Evolutionary conservation across 345 rosid genomes (phyloP).

Genomic region (Eucalyptus cladocalyx): DNA sequence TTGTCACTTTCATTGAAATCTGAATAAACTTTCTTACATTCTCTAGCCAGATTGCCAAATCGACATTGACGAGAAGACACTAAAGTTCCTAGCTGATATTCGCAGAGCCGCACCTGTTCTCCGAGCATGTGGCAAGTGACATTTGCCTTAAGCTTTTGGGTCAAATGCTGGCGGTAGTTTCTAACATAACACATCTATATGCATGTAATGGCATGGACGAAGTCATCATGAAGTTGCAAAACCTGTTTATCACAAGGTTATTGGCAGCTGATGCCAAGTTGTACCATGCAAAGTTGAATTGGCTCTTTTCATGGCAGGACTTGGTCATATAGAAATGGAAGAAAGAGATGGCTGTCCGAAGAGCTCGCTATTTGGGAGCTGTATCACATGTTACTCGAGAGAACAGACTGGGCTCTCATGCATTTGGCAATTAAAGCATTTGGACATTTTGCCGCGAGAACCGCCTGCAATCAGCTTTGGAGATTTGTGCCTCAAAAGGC

Average conservation of each 20-base stretch:
- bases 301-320: slow-evolving; percentile 65
- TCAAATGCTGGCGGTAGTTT: slow-evolving; percentile 35
- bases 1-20: background rate
- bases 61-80: slow-evolving; percentile 56
- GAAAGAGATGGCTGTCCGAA: slow-evolving; percentile 54
- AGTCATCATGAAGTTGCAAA: slow-evolving; percentile 53
- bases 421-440: slow-evolving; percentile 69
- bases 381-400: slow-evolving; percentile 62
- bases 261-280: slow-evolving; percentile 20
- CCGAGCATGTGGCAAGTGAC: slow-evolving; percentile 10
- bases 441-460: slow-evolving; percentile 78
- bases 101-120: slow-evolving; percentile 20
- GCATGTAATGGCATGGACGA: slow-evolving; percentile 48
- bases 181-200: slow-evolving; percentile 39
- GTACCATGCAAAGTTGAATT: slow-evolving; percentile 47
- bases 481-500: slow-evolving; percentile 78
- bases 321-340: slow-evolving; percentile 41
- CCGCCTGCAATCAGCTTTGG: slow-evolving; percentile 77
- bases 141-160: slow-evolving; percentile 33
- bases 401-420: slow-evolving; percentile 69
- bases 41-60: slow-evolving; percentile 42
- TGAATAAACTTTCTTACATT: background rate
- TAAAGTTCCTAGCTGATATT: slow-evolving; percentile 35
- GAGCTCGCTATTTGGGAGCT: slow-evolving; percentile 67
- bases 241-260: slow-evolving; percentile 38